Percentiles rank a stretch among this genome's conserved stretches.
These are phyloP conservation scores for Dendrobium catenatum DNA, from an alignment of 106 monocot genomes.

Conservation along the genomic window DNA sequence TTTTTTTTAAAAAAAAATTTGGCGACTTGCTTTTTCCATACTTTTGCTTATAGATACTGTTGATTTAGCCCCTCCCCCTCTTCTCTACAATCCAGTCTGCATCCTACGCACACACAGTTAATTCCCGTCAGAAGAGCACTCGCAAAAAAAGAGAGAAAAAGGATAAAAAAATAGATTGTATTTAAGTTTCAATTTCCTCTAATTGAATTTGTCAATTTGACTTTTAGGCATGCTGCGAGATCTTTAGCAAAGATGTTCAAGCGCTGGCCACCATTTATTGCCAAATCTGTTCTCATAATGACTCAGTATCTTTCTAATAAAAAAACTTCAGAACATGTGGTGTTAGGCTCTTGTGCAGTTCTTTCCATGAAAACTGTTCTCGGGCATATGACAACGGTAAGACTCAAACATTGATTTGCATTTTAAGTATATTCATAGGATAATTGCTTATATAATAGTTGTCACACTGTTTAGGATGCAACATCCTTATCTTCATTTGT, in stretches of 20 bases:
- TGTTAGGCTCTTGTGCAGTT: conserved; percentile 75
- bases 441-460: neutral
- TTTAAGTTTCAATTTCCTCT: neutral
- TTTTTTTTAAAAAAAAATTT: too few relatives aligned
- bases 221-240: conserved; percentile 59
- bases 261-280: conserved; percentile 72
- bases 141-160: neutral
- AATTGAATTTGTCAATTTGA: conserved; percentile 17
- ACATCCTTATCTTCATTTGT: conserved; percentile 71
- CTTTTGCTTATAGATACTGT: neutral
- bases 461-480: conserved; percentile 42
- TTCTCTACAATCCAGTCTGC: too few relatives aligned
- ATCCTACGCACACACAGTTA: neutral
- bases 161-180: neutral
- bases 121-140: neutral
- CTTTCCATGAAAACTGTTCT: conserved; percentile 70
- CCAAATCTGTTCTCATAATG: conserved; percentile 57
- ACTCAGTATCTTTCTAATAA: conserved; percentile 54
- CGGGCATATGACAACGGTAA: conserved; percentile 76
- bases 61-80: too few relatives aligned
- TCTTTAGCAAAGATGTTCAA: conserved; percentile 71
- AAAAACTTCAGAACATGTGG: conserved; percentile 69
- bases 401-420: neutral
- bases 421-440: neutral
- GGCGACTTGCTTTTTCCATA: neutral